Conservation (phyloP, 805 yeast species). For the Nakazawaea anatomiae region DNA sequence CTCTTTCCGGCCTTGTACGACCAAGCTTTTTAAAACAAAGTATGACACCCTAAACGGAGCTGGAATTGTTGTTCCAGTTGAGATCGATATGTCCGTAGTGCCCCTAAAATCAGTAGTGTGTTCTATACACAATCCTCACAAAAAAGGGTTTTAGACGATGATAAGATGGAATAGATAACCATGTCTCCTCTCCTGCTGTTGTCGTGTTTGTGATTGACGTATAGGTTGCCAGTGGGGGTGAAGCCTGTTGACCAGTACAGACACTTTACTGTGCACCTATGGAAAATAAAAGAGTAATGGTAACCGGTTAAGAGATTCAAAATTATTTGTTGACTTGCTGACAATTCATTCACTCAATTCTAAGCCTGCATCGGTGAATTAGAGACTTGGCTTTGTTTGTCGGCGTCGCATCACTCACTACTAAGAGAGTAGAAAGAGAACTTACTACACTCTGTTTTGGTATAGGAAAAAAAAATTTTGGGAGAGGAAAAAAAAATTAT, state of each 20-base stretch:
- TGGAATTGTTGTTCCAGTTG: no score
- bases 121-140: neutral
- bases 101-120: neutral
- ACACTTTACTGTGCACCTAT: no score
- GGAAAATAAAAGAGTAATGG: no score
- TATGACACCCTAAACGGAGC: no score
- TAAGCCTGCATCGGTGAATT: neutral
- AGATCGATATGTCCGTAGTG: constrained; percentile 8
- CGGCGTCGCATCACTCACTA: neutral
- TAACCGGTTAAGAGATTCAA: no score
- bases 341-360: neutral
- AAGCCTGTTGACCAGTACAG: no score
- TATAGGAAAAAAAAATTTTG: neutral
- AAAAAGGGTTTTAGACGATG: neutral
- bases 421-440: neutral
- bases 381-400: neutral
- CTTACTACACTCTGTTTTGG: no score
- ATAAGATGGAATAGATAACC: neutral
- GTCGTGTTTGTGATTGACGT: no score
- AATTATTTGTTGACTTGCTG: no score
- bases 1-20: constrained; percentile 2
- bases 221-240: no score
- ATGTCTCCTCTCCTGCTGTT: neutral
- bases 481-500: neutral
- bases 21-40: neutral